Evolutionary conservation across 306 rosid genomes (phyloP).

Genomic region (Boehmeria nivea): DNA sequence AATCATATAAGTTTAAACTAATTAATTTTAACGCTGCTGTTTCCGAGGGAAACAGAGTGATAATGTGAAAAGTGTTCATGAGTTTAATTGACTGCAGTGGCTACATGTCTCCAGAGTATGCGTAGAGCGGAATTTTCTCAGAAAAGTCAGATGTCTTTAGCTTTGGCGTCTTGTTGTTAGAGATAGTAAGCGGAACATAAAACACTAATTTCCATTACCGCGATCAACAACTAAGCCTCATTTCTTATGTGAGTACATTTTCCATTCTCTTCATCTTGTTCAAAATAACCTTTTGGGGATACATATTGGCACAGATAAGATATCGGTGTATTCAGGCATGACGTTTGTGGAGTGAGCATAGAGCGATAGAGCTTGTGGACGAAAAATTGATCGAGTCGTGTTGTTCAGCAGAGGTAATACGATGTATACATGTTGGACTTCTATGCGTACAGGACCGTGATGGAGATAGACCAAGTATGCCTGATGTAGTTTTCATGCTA

Average conservation of each 20-base stretch:
- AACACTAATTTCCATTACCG: conserved; percentile 11
- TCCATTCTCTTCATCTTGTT: not conserved
- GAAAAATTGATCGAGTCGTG: conserved; percentile 19
- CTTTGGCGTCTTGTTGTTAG: conserved; percentile 30
- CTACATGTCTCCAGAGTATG: conserved; percentile 35
- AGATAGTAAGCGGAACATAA: conserved; percentile 28
- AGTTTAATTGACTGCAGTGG: conserved; percentile 18
- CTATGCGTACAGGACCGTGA: conserved; percentile 27
- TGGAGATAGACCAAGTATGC: conserved; percentile 24
- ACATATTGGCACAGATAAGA: no score
- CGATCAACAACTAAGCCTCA: conserved; percentile 5
- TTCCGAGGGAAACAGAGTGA: no score
- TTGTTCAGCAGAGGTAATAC: conserved; percentile 12
- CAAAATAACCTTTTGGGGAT: no score
- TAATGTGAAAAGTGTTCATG: not conserved
- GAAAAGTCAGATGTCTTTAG: conserved; percentile 34
- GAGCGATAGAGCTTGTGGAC: conserved; percentile 40
- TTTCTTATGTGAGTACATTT: conserved; percentile 26
- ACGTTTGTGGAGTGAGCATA: conserved; percentile 54
- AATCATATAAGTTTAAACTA: no score
- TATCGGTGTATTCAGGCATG: conserved; percentile 61
- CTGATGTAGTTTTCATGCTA: conserved; percentile 14
- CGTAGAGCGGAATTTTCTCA: conserved; percentile 12
- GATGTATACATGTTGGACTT: conserved; percentile 36
- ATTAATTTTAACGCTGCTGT: no score